Evolutionary conservation across 2,329 filamentous ascomycete genomes (phyloP), one percentile per base, ranked within the genome.

Genomic region (Aspergillus sp.): DNA sequence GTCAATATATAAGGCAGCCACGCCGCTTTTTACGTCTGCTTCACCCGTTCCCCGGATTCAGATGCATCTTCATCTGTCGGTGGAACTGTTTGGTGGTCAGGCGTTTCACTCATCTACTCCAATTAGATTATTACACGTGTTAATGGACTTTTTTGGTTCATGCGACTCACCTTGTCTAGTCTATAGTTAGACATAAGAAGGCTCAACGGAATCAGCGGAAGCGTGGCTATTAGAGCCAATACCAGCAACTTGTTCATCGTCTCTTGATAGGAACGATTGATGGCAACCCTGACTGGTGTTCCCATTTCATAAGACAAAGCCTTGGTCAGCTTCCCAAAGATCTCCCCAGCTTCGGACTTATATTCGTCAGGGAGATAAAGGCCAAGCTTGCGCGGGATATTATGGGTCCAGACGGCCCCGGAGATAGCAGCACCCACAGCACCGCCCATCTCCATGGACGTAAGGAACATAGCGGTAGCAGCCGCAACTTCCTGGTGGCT

Each of bases 231-330:
- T 9, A 85, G 71, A 2, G 84, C 83, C 50, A 85, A 75, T 11
- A 79, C 80, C 45, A 87, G 70, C 17, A 87, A 75, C 59, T 79
- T 81, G 27, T 80, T 80, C 83, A 87, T 87, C 3, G 84, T 86
- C 70, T 88, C 84, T 67, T 86, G 82, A 61, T 90, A 90, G 1
- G 85, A 82, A 35, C 77, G 78, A 58, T 86, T 84, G 67, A 90
- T 88, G 1, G 86, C 87, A 12, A 78, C 70, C 35, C 86, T 75
- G 19, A 81, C 84, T 0, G 81, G 79, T 4, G 78, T 82, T 7
- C 85, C 86, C 74, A 82, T 78, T 0, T 79, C 75, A 61, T 85
- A 89, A 1, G 80, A 81, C 44, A 85, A 69, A 63, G 89, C 87
- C 3, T 75, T 76, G 0, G 73, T 74, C 23, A 88, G 65, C 61